Conservation (phyloP, 768 basidiomycete genomes). For the Arthromyces matolae region DNA sequence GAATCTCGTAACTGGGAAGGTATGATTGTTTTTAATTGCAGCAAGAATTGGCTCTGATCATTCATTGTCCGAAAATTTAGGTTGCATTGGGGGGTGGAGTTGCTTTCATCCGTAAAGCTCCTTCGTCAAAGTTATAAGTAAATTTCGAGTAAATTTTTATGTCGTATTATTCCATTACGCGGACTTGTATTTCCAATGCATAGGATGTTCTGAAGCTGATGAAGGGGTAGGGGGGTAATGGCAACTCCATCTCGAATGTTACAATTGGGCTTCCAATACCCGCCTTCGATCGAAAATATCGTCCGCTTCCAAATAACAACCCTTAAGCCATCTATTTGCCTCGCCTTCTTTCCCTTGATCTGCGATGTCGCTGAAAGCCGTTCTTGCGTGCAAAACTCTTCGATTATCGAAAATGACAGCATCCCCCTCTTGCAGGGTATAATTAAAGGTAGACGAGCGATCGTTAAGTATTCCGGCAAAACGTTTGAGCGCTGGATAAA, state of each 20-base stretch:
- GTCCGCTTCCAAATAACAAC: slow-evolving; percentile 75
- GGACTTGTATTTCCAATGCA: too few relatives aligned
- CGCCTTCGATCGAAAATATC: slow-evolving; percentile 57
- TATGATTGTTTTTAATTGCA: too few relatives aligned
- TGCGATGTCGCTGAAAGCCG: slow-evolving; percentile 56
- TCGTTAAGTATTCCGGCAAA: slow-evolving; percentile 62
- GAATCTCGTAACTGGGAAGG: slow-evolving; percentile 58
- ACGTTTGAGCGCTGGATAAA: slow-evolving; percentile 58
- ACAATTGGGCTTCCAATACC: slow-evolving; percentile 35
- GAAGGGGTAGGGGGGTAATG: too few relatives aligned
- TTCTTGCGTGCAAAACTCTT: slow-evolving; percentile 82
- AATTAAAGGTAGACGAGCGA: slow-evolving; percentile 47
- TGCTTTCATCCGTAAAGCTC: slow-evolving; percentile 55
- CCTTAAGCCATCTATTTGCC: slow-evolving; percentile 84
- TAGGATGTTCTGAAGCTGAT: too few relatives aligned
- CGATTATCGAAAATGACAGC: slow-evolving; percentile 91
- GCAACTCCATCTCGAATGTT: too few relatives aligned
- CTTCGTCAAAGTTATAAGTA: slow-evolving; percentile 26
- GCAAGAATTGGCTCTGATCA: too few relatives aligned
- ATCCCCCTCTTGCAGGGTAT: slow-evolving; percentile 77
- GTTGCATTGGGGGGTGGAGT: slow-evolving; percentile 57
- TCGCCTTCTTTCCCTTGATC: slow-evolving; percentile 39
- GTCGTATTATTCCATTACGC: too few relatives aligned
- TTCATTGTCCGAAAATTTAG: too few relatives aligned
- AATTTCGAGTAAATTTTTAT: background rate